Conservation (phyloP, 2,329 filamentous ascomycete genomes). For the Capronia americana region DNA sequence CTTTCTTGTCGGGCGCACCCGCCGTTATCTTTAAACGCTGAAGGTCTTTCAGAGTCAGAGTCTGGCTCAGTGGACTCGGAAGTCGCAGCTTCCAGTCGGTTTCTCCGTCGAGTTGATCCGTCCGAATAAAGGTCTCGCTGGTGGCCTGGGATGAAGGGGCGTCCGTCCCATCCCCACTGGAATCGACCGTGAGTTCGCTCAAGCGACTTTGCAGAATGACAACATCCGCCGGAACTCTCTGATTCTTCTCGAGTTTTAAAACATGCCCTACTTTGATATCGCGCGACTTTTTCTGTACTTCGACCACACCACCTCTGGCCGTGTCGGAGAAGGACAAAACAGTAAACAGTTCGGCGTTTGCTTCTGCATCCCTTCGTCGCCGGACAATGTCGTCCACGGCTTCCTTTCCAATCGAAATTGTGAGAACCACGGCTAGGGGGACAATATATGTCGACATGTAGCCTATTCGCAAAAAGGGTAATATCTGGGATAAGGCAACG, state of each 20-base stretch:
- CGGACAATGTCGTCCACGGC: constrained; percentile 91
- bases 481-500: constrained; percentile 90
- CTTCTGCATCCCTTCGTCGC: constrained; percentile 85
- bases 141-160: constrained; percentile 29
- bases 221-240: constrained; percentile 92
- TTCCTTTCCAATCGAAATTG: constrained; percentile 93
- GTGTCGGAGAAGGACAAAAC: constrained; percentile 68
- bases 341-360: constrained; percentile 88
- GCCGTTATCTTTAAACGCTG: constrained; percentile 72
- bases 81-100: constrained; percentile 97
- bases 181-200: constrained; percentile 46
- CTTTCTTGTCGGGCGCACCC: constrained; percentile 88
- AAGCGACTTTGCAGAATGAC: constrained; percentile 84
- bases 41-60: constrained; percentile 74
- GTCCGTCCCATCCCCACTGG: constrained; percentile 30
- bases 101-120: constrained; percentile 95
- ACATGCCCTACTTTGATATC: constrained; percentile 95
- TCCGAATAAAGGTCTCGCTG: constrained; percentile 95
- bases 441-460: constrained; percentile 95
- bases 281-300: constrained; percentile 79
- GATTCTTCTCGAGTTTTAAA: constrained; percentile 88
- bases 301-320: constrained; percentile 48
- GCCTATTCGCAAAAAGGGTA: constrained; percentile 86
- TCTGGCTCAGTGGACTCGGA: constrained; percentile 84
- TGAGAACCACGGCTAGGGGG: constrained; percentile 86